These are phyloP conservation scores for Aspergillus saccharolyticus DNA, from an alignment of 495 filamentous ascomycete genomes.

Conservation along the genomic window DNA sequence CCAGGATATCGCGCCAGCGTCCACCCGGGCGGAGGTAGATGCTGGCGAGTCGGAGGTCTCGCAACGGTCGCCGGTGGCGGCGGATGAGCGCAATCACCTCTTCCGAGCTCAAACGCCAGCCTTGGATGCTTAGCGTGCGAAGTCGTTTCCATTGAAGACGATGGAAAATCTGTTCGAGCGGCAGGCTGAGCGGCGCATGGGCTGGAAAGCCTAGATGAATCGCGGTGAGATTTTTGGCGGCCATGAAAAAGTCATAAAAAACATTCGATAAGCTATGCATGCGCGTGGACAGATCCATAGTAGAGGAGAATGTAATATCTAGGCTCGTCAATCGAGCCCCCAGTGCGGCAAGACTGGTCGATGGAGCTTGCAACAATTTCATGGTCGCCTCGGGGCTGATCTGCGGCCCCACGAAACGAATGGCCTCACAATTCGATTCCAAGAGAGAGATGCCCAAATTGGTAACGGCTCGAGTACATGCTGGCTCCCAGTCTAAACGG, in stretches of 20 bases:
- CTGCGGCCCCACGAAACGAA: slow-evolving; percentile 60
- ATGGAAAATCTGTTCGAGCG: slow-evolving; percentile 59
- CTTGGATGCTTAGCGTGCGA: slow-evolving; percentile 59
- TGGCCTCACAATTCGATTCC: slow-evolving; percentile 48
- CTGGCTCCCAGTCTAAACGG: slow-evolving; percentile 55
- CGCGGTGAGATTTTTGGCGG: slow-evolving; percentile 56
- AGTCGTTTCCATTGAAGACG: slow-evolving; percentile 56
- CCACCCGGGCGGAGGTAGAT: slow-evolving; percentile 55
- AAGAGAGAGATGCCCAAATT: slow-evolving; percentile 55
- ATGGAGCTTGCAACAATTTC: slow-evolving; percentile 42
- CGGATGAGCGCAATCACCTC: slow-evolving; percentile 56
- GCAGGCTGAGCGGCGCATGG: slow-evolving; percentile 49
- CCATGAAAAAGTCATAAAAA: slow-evolving; percentile 53
- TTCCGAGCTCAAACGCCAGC: slow-evolving; percentile 54
- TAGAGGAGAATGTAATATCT: slow-evolving; percentile 57
- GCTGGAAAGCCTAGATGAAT: slow-evolving; percentile 63
- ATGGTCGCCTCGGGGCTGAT: slow-evolving; percentile 57
- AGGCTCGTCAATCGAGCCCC: slow-evolving; percentile 54
- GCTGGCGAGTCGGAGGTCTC: slow-evolving; percentile 52
- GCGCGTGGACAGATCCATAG: slow-evolving; percentile 46
- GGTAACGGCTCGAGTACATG: slow-evolving; percentile 57
- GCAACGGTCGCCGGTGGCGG: slow-evolving; percentile 52
- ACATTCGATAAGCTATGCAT: slow-evolving; percentile 51
- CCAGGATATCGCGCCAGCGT: slow-evolving; percentile 57
- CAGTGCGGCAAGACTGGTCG: slow-evolving; percentile 45